Evolutionary conservation across 192 early-diverging fungal species (phyloP).

Genomic region (Rhizophagus prolifer): DNA sequence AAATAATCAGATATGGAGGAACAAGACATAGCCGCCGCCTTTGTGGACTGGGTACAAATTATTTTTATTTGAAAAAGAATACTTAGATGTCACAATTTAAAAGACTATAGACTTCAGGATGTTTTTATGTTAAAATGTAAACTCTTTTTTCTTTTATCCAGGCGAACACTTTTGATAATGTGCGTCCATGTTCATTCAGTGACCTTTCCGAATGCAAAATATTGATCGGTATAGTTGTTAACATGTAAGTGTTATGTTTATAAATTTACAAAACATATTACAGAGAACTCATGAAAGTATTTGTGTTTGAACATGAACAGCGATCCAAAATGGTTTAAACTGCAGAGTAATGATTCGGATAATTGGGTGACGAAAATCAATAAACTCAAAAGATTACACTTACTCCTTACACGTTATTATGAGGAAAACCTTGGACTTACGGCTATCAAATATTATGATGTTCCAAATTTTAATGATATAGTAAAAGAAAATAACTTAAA

Average conservation of each 20-base stretch:
- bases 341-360: slow-evolving; percentile 64
- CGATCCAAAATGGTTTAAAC: slow-evolving; percentile 90
- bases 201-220: slow-evolving; percentile 82
- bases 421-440: slow-evolving; percentile 82
- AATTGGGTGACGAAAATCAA: slow-evolving; percentile 97
- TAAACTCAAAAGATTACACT: slow-evolving; percentile 88
- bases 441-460: slow-evolving; percentile 51
- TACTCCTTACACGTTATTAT: slow-evolving; percentile 80
- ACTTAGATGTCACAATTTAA: not conserved
- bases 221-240: slow-evolving; percentile 77
- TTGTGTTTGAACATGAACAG: slow-evolving; percentile 44
- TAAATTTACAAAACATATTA: not conserved
- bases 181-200: slow-evolving; percentile 44
- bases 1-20: not conserved
- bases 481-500: slow-evolving; percentile 71
- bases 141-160: slow-evolving; percentile 11
- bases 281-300: not conserved
- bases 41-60: slow-evolving; percentile 42
- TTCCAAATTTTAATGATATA: slow-evolving; percentile 80
- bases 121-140: not conserved
- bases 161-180: slow-evolving; percentile 66
- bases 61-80: too few relatives aligned
- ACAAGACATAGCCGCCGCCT: slow-evolving; percentile 25
- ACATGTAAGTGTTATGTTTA: slow-evolving; percentile 65
- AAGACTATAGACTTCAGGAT: not conserved